Percentiles rank a stretch among this genome's conserved stretches.
These are phyloP conservation scores for Naganishia sp. DNA, from an alignment of 1,284 basidiomycete genomes.

Conservation along the genomic window DNA sequence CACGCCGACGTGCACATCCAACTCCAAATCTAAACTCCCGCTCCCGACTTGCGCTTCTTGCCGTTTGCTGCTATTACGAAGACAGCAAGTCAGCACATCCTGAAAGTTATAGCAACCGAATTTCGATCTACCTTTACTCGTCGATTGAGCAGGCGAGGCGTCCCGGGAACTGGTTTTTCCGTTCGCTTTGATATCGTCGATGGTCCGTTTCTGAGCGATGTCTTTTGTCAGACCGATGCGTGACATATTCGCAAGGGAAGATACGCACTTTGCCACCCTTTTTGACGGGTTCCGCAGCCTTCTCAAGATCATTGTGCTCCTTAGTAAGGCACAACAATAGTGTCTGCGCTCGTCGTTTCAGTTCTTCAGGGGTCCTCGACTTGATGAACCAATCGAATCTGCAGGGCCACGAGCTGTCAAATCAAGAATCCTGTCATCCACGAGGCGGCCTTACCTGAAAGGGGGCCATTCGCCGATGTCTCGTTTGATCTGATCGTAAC, in stretches of 20 bases:
- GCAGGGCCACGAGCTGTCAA: background rate
- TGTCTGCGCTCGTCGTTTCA: conserved; percentile 86
- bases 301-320: conserved; percentile 65
- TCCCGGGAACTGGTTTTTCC: conserved; percentile 33
- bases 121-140: conserved; percentile 19
- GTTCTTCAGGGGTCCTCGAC: conserved; percentile 85
- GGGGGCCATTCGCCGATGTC: conserved; percentile 94
- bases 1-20: no score
- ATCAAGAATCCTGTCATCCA: no score
- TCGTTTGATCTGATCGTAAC: conserved; percentile 93
- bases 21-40: background rate
- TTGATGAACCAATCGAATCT: conserved; percentile 98
- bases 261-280: conserved; percentile 46
- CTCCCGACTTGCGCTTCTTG: conserved; percentile 23
- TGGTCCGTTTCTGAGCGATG: conserved; percentile 51
- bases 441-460: conserved; percentile 62
- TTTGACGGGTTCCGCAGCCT: conserved; percentile 47
- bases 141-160: conserved; percentile 30
- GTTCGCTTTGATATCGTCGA: conserved; percentile 54
- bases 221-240: background rate
- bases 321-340: conserved; percentile 88
- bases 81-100: background rate
- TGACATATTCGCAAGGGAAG: background rate
- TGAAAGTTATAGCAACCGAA: background rate
- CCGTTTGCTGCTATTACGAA: conserved; percentile 9